These are phyloP conservation scores for Fusarium clavum DNA, from an alignment of 2,329 filamentous ascomycete genomes.

Conservation along the genomic window DNA sequence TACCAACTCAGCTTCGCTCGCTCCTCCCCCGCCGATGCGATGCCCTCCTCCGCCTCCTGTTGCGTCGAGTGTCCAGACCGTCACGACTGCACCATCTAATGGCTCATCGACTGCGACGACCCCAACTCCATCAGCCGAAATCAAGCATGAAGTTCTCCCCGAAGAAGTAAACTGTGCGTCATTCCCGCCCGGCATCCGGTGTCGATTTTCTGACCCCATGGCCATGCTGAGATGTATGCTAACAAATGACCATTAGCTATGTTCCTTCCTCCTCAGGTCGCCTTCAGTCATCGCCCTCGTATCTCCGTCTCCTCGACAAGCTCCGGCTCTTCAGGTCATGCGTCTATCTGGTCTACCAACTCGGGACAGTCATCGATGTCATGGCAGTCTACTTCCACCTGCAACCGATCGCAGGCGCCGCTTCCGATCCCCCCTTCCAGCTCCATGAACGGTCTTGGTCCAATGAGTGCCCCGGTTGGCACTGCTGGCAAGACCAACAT, in stretches of 20 bases:
- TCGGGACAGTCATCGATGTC: conserved; percentile 56
- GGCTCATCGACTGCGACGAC: conserved; percentile 41
- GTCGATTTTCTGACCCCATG: neutral
- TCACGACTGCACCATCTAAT: conserved; percentile 37
- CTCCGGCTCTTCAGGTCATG: conserved; percentile 62
- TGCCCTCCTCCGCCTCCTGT: conserved; percentile 50
- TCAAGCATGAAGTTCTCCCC: conserved; percentile 48
- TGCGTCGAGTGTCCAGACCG: conserved; percentile 34
- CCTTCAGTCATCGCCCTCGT: conserved; percentile 56
- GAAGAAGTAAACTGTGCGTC: conserved; percentile 47
- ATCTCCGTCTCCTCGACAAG: conserved; percentile 64
- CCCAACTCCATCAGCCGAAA: conserved; percentile 42
- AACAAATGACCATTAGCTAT: conserved; percentile 42
- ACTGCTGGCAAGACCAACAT: conserved; percentile 57
- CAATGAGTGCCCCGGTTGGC: conserved; percentile 43
- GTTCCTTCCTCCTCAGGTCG: conserved; percentile 53
- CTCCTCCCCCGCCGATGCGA: conserved; percentile 50
- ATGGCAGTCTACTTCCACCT: conserved; percentile 51
- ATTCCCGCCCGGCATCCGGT: conserved; percentile 2
- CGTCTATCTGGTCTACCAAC: conserved; percentile 59
- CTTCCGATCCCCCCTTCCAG: conserved; percentile 52
- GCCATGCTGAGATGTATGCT: conserved; percentile 25
- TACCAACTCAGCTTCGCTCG: conserved; percentile 37
- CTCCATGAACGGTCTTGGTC: conserved; percentile 49
- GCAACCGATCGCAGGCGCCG: conserved; percentile 52